Evolutionary conservation across 495 filamentous ascomycete species (phyloP).

Genomic region (Neurospora sp.): DNA sequence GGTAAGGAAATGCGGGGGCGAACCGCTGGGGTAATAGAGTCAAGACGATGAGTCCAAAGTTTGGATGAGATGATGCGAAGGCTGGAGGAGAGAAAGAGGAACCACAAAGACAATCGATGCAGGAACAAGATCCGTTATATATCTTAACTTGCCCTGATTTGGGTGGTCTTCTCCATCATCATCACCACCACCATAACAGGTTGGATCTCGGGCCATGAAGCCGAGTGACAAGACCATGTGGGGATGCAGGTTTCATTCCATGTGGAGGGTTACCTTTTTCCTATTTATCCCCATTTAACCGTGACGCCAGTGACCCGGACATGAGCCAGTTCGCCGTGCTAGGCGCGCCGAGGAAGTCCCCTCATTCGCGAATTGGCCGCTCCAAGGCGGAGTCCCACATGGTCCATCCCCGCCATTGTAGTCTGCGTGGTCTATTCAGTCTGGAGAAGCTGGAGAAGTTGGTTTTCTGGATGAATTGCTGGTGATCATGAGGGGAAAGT

Average conservation of each 20-base stretch:
- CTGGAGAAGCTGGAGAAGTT: background rate
- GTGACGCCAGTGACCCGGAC: conserved; percentile 15
- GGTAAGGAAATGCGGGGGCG: background rate
- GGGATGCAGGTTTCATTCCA: background rate
- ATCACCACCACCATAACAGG: background rate
- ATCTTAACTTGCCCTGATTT: background rate
- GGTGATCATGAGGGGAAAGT: background rate
- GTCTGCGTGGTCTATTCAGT: background rate
- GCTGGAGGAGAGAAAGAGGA: background rate
- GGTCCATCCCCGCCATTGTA: background rate
- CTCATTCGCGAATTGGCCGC: background rate
- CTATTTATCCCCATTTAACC: conserved; percentile 43
- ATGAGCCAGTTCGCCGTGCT: background rate
- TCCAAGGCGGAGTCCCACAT: background rate
- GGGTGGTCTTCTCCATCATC: background rate
- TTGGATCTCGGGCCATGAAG: conserved; percentile 14
- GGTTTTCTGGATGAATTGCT: background rate
- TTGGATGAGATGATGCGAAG: background rate
- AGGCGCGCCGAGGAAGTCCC: background rate
- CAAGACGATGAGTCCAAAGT: background rate
- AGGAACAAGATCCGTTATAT: background rate
- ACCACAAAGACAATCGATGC: background rate
- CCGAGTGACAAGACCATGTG: conserved; percentile 7
- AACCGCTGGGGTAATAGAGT: background rate
- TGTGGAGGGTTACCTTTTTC: conserved; percentile 8